Evolutionary conservation across 345 rosid genomes (phyloP).

Genomic region (Hypericum perforatum): DNA sequence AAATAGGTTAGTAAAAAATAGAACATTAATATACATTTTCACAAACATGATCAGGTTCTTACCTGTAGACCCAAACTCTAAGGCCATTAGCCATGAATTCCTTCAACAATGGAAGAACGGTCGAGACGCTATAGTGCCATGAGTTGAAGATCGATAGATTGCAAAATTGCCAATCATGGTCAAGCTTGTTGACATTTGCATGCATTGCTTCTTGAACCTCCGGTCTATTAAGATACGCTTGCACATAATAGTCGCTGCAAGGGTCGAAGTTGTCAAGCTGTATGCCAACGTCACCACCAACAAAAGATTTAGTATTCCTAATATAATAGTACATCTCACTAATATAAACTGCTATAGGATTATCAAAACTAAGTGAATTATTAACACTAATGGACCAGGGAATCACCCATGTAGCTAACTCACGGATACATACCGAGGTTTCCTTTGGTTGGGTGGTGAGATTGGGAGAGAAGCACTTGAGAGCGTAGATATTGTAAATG

Average conservation of each 20-base stretch:
- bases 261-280: constrained; percentile 35
- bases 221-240: constrained; percentile 29
- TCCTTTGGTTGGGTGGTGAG: constrained; percentile 29
- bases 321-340: too few relatives aligned
- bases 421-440: constrained; percentile 10
- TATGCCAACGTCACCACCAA: too few relatives aligned
- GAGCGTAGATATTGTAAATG: constrained; percentile 74
- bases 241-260: constrained; percentile 24
- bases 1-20: background rate
- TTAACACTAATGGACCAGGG: background rate
- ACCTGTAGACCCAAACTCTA: constrained; percentile 43
- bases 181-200: constrained; percentile 25
- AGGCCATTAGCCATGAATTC: constrained; percentile 25
- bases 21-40: background rate
- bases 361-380: too few relatives aligned
- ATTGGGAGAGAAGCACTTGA: constrained; percentile 35
- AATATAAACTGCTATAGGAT: too few relatives aligned
- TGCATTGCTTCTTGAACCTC: constrained; percentile 39
- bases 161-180: constrained; percentile 16
- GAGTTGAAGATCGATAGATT: constrained; percentile 1
- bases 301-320: too few relatives aligned
- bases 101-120: constrained; percentile 31
- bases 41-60: background rate
- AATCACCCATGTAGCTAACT: background rate
- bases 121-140: constrained; percentile 25